Percentiles rank a stretch among this genome's conserved stretches.
Conservation (phyloP, 2,329 filamentous ascomycete species). For the Metarhizium sp. region DNA sequence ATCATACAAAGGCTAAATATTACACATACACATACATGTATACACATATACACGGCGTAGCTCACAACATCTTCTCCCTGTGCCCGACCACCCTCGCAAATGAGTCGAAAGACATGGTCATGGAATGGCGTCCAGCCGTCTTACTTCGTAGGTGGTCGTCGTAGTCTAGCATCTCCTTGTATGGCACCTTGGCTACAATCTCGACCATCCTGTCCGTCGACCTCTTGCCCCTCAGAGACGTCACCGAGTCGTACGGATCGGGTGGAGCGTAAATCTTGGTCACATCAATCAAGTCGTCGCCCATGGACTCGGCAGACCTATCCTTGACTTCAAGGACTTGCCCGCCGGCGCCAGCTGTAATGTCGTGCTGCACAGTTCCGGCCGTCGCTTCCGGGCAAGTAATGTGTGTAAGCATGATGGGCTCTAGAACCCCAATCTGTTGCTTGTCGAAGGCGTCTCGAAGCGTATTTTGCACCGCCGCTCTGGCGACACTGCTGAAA, state of each 20-base stretch:
- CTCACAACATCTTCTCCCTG: conserved; percentile 39
- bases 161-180: conserved; percentile 97
- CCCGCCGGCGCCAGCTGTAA: conserved; percentile 62
- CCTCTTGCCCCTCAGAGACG: conserved; percentile 45
- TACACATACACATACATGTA: not conserved
- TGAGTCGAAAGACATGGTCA: conserved; percentile 50
- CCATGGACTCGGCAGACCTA: conserved; percentile 29
- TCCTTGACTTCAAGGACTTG: conserved; percentile 64
- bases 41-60: not conserved
- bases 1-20: not conserved
- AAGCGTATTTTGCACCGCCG: conserved; percentile 61
- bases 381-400: conserved; percentile 74
- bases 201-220: conserved; percentile 42
- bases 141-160: conserved; percentile 79
- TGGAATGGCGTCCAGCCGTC: conserved; percentile 67
- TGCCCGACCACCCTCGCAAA: conserved; percentile 46
- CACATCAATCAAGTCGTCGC: conserved; percentile 49
- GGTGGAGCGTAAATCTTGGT: conserved; percentile 75
- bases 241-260: conserved; percentile 63
- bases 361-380: conserved; percentile 74
- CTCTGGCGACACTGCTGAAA: conserved; percentile 52
- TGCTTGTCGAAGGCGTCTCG: conserved; percentile 45
- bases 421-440: conserved; percentile 69
- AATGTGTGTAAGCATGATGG: conserved; percentile 86
- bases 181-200: conserved; percentile 78